Evolutionary conservation across 2,329 filamentous ascomycete species (phyloP).

Genomic region (Aspergillus transmontanensis): DNA sequence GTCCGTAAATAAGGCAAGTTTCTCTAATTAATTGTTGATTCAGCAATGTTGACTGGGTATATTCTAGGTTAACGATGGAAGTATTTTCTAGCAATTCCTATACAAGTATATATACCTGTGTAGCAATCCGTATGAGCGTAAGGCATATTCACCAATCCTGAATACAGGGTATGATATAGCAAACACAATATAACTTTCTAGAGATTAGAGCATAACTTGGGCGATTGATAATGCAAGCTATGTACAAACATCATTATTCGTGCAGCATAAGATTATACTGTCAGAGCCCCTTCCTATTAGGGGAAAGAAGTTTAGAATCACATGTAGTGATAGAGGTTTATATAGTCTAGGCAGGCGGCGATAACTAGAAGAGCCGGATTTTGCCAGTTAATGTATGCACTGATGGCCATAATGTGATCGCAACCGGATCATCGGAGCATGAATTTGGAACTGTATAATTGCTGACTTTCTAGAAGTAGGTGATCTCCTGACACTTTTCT

Average conservation of each 20-base stretch:
- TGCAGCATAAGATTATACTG: not conserved
- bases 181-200: not conserved
- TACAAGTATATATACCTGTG: not conserved
- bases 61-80: not conserved
- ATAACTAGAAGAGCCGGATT: not conserved
- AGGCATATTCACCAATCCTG: not conserved
- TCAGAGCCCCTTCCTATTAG: too few species aligned
- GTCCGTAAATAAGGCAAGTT: slow-evolving; percentile 20
- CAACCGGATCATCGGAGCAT: not conserved
- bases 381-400: not conserved
- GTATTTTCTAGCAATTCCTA: not conserved
- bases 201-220: too few species aligned
- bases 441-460: not conserved
- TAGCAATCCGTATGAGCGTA: not conserved
- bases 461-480: not conserved
- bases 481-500: not conserved
- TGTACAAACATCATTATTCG: not conserved
- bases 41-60: not conserved
- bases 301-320: not conserved
- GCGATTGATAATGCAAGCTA: not conserved
- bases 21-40: not conserved
- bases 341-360: not conserved
- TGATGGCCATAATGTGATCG: not conserved
- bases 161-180: not conserved
- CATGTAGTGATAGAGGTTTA: not conserved